A percentile compares a stretch with the other conserved stretches of the same genome.
These are phyloP conservation scores for Lipomyces yamadae DNA, from an alignment of 805 yeast species.

Conservation along the genomic window DNA sequence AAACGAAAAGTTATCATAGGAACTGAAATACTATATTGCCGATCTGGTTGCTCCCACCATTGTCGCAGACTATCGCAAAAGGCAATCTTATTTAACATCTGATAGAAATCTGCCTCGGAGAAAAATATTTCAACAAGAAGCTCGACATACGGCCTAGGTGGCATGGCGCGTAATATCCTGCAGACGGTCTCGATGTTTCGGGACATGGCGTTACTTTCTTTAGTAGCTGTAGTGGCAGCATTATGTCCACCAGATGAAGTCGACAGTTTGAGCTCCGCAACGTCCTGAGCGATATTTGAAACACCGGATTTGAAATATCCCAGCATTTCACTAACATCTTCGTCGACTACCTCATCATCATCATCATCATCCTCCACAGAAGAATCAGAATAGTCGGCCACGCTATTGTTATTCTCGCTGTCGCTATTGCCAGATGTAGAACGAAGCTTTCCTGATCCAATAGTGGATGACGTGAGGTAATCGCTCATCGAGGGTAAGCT, in stretches of 20 bases:
- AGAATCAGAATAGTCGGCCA: background rate
- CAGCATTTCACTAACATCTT: conserved; percentile 26
- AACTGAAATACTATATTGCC: conserved; percentile 14
- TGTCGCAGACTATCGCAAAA: conserved; percentile 26
- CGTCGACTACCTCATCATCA: conserved; percentile 29
- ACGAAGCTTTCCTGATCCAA: background rate
- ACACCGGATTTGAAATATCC: conserved; percentile 35
- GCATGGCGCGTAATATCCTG: conserved; percentile 32
- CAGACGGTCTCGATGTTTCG: conserved; percentile 27
- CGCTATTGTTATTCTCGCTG: background rate
- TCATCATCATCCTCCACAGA: conserved; percentile 18
- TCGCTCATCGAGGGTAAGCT: background rate
- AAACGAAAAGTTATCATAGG: conserved; percentile 28
- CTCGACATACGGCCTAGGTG: conserved; percentile 36
- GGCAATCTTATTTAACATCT: conserved; percentile 24
- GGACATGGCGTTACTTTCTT: conserved; percentile 15
- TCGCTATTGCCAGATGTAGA: background rate
- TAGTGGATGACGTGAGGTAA: background rate
- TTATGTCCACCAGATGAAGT: conserved; percentile 19
- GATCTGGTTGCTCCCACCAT: conserved; percentile 28
- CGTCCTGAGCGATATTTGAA: conserved; percentile 33
- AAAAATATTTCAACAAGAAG: conserved; percentile 28
- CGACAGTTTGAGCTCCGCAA: conserved; percentile 34
- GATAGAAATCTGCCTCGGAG: conserved; percentile 31
- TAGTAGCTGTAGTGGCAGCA: conserved; percentile 20